These are phyloP conservation scores for Botrytis fabae DNA, from an alignment of 2,329 filamentous ascomycete genomes.

Conservation along the genomic window DNA sequence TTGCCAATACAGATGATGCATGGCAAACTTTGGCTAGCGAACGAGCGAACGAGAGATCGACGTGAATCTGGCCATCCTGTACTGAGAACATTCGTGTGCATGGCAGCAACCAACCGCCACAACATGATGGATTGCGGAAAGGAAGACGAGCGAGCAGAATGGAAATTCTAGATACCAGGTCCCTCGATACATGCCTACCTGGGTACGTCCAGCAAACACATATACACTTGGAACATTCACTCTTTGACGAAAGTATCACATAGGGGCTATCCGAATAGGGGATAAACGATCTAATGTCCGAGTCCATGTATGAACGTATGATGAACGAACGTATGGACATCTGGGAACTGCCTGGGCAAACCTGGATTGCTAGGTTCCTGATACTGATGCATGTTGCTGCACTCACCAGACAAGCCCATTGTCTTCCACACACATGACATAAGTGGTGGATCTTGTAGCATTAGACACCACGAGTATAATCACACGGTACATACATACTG, in stretches of 20 bases:
- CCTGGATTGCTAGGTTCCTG: not conserved
- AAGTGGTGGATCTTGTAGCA: not conserved
- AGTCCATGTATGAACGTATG: not conserved
- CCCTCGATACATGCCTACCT: no score
- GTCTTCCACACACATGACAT: not conserved
- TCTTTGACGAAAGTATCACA: not conserved
- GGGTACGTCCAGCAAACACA: not conserved
- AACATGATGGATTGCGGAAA: not conserved
- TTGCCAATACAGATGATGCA: not conserved
- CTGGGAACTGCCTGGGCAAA: not conserved
- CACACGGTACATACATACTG: not conserved
- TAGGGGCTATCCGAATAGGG: not conserved
- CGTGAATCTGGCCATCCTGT: not conserved
- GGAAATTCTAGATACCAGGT: no score
- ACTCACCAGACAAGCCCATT: not conserved
- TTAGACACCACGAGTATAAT: not conserved
- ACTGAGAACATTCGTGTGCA: not conserved
- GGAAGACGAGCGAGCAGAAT: not conserved
- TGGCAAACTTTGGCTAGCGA: not conserved
- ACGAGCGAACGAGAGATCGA: not conserved
- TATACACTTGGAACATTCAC: not conserved
- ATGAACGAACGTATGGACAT: not conserved
- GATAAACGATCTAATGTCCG: not conserved
- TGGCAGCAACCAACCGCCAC: not conserved
- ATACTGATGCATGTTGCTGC: not conserved